Conservation (phyloP, 1,284 basidiomycete species). For the Xanthoconium separans region DNA sequence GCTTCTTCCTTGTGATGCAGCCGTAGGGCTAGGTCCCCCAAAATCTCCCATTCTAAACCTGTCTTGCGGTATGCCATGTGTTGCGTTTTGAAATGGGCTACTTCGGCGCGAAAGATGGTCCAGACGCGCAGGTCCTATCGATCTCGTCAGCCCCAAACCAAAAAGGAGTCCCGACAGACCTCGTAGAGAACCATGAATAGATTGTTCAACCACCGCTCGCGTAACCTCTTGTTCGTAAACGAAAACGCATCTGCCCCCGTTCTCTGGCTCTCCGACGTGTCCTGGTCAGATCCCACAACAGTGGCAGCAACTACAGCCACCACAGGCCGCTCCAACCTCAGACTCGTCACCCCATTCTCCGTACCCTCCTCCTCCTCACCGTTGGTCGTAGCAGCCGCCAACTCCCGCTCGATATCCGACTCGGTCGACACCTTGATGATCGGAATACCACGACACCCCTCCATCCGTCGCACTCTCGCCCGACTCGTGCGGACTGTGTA, state of each 20-base stretch:
- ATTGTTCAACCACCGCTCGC: constrained; percentile 98
- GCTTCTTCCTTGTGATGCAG: constrained; percentile 97
- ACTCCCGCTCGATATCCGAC: constrained; percentile 33
- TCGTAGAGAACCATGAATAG: constrained; percentile 99
- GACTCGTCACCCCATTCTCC: constrained; percentile 21
- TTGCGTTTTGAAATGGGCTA: constrained; percentile 98
- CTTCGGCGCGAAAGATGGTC: constrained; percentile 98
- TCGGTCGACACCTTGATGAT: constrained; percentile 80
- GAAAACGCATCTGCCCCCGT: constrained; percentile 69
- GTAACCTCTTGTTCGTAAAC: constrained; percentile 95
- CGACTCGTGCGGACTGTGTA: constrained; percentile 38
- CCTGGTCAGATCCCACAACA: constrained; percentile 35
- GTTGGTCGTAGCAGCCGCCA: constrained; percentile 36
- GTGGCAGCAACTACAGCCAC: constrained; percentile 48
- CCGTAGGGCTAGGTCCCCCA: constrained; percentile 90
- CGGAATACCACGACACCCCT: constrained; percentile 58
- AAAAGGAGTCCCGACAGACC: constrained; percentile 41
- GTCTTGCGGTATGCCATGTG: constrained; percentile 97
- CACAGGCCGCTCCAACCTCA: constrained; percentile 57
- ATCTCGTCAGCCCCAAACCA: not conserved
- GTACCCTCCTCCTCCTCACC: not conserved
- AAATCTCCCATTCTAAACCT: constrained; percentile 96
- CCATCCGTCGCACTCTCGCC: constrained; percentile 20
- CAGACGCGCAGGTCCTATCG: constrained; percentile 88
- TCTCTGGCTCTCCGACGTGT: constrained; percentile 35